phyloP scores from a whole-genome alignment of 2,329 filamentous ascomycete genomes.

The Ceratocystis destructans region DNA sequence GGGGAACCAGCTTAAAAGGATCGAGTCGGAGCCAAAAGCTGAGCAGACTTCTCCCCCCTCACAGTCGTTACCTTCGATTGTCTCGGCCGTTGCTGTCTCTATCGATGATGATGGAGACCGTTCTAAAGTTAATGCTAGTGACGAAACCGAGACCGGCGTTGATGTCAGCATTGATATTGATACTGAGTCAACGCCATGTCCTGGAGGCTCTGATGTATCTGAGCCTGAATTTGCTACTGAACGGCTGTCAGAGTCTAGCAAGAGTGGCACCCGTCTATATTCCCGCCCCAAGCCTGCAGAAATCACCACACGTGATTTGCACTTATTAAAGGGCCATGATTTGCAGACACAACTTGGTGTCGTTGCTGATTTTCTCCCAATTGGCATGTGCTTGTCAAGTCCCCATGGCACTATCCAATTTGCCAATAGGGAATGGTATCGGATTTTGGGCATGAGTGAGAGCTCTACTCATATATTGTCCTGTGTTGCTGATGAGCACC shows the following conservation, averaged over 20 bases:
- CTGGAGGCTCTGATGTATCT: neutral
- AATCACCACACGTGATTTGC: neutral
- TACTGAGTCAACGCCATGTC: neutral
- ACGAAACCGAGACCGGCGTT: no score
- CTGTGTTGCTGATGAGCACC: slow-evolving; percentile 35
- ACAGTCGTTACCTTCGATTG: neutral
- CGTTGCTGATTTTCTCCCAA: slow-evolving; percentile 59
- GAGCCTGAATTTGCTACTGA: neutral
- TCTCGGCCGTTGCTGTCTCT: no score
- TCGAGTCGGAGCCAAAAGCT: neutral
- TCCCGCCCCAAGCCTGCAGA: neutral
- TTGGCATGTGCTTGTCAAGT: slow-evolving; percentile 60
- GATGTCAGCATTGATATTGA: neutral
- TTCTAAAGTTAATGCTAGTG: no score
- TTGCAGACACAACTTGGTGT: slow-evolving; percentile 47
- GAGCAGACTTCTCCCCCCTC: no score
- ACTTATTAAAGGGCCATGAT: neutral
- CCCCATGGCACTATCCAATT: slow-evolving; percentile 51
- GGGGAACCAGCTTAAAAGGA: neutral
- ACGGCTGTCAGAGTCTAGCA: neutral
- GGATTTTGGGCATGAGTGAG: slow-evolving; percentile 33
- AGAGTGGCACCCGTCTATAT: neutral
- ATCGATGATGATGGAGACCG: no score
- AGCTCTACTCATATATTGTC: slow-evolving; percentile 29
- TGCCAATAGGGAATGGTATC: slow-evolving; percentile 54